Evolutionary conservation across 2,329 filamentous ascomycete genomes (phyloP), one percentile per base, ranked within the genome.

Genomic region (Calycina herbarum): DNA sequence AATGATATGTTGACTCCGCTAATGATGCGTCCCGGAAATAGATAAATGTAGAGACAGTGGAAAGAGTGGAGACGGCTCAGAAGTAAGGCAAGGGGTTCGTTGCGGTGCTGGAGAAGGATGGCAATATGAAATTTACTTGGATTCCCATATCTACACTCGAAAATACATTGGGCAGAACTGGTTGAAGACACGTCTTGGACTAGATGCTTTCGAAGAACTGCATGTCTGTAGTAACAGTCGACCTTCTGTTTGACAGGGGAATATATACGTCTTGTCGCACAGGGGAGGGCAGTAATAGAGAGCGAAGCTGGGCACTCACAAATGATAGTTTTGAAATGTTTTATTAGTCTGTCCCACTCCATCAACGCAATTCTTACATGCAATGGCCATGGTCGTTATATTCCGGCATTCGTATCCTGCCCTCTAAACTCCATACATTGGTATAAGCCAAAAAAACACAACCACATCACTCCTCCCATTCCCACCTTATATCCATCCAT

Each of bases 351-450:
- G 48, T 24, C 20, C 48, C 48, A 54, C 48, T 27, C 20, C 20
- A 54, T 54, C 20, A 54, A 54, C n/a, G 48, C 48, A 54, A 10
- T 54, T 54, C 48, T 11, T 54, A 54, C 48, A 54, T 54, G 48
- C 48, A 24, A 54, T 27, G 3, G 20, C 48, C 48, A 27, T 54
- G 48, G 48, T 27, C 48, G 48, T 54, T 27, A 13, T 13, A 54
- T 54, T 54, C 24, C 48, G 48, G 24, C 48, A 20, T 24, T 54
- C 48, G 48, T 24, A 54, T 10, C 48, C 24, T 27, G 20, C 48
- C 48, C n/a, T 54, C 48, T 54, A 48, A 54, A 54, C 48, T 54
- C 48, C 48, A 54, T 54, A 58, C 29, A 58, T 38, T 33, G 56
- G 33, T 35, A 33, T 58, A 58, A 33, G 33, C 29, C 56, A 58